phyloP scores from a whole-genome alignment of 208 protist species.

The Lotmaria passim region DNA sequence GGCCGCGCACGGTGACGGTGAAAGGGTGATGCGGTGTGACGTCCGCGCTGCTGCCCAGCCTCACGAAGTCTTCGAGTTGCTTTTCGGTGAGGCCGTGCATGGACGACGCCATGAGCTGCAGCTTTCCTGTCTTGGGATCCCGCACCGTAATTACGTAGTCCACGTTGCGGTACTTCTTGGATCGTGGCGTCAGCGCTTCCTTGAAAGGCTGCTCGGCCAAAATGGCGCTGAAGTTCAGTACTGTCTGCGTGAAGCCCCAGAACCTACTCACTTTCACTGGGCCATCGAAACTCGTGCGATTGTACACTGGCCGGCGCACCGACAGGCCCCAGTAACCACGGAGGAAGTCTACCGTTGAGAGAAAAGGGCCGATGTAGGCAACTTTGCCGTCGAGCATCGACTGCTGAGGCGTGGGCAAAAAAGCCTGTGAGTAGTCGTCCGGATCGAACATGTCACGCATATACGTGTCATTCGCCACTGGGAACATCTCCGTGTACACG shows the following conservation, averaged over 20 bases:
- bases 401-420: slow-evolving; percentile 22
- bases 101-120: slow-evolving; percentile 19
- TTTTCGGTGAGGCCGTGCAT: slow-evolving; percentile 7
- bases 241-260: slow-evolving; percentile 67
- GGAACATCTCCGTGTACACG: slow-evolving; percentile 46
- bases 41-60: background rate
- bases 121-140: background rate
- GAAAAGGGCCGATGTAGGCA: slow-evolving; percentile 45
- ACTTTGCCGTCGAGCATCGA: slow-evolving; percentile 30
- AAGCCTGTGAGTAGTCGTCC: background rate
- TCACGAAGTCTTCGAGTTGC: slow-evolving; percentile 2
- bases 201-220: slow-evolving; percentile 35
- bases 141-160: slow-evolving; percentile 67
- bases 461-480: slow-evolving; percentile 5
- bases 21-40: slow-evolving; percentile 14
- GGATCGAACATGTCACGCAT: slow-evolving; percentile 31
- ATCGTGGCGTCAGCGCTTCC: background rate
- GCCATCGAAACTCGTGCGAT: slow-evolving; percentile 14
- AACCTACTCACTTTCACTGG: slow-evolving; percentile 39
- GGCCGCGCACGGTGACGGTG: slow-evolving; percentile 16
- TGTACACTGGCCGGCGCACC: slow-evolving; percentile 58
- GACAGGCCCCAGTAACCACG: slow-evolving; percentile 38
- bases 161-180: slow-evolving; percentile 12
- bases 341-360: slow-evolving; percentile 8
- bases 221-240: slow-evolving; percentile 47